Conservation (phyloP, 352 stramenopile species). For the Phytophthora fragariae region DNA sequence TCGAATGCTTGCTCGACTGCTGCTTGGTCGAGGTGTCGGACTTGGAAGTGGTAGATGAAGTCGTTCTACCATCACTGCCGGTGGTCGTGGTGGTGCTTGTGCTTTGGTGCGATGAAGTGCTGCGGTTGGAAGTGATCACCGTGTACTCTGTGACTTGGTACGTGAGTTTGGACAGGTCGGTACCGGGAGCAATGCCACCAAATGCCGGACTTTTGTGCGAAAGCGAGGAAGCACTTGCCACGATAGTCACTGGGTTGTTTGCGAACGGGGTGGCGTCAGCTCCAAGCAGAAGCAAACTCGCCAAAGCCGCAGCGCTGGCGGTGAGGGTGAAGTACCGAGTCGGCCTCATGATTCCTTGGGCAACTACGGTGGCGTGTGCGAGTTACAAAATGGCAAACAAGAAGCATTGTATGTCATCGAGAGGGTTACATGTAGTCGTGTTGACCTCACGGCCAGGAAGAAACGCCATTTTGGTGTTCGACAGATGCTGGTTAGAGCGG, state of each 20-base stretch:
- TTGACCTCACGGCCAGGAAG: constrained; percentile 14
- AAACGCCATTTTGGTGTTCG: constrained; percentile 22
- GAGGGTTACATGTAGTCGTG: neutral
- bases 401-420: neutral
- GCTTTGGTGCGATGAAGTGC: constrained; percentile 15
- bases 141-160: constrained; percentile 36
- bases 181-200: constrained; percentile 27
- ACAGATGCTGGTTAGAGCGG: constrained; percentile 29
- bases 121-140: constrained; percentile 20
- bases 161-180: constrained; percentile 17
- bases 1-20: constrained; percentile 19
- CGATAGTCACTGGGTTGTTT: constrained; percentile 46
- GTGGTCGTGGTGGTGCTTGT: constrained; percentile 20
- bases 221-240: constrained; percentile 31
- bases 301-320: constrained; percentile 18
- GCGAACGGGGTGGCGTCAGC: constrained; percentile 33
- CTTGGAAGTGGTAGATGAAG: constrained; percentile 13
- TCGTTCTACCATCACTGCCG: constrained; percentile 20
- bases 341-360: constrained; percentile 22
- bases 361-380: constrained; percentile 24
- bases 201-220: constrained; percentile 41
- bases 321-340: constrained; percentile 21
- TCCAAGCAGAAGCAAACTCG: constrained; percentile 18
- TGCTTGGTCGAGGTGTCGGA: constrained; percentile 24
- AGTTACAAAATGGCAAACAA: constrained; percentile 28